A percentile compares a stretch with the other conserved stretches of the same genome.
phyloP scores from a whole-genome alignment of 805 yeast genomes.

The Lipomyces yamadae region DNA sequence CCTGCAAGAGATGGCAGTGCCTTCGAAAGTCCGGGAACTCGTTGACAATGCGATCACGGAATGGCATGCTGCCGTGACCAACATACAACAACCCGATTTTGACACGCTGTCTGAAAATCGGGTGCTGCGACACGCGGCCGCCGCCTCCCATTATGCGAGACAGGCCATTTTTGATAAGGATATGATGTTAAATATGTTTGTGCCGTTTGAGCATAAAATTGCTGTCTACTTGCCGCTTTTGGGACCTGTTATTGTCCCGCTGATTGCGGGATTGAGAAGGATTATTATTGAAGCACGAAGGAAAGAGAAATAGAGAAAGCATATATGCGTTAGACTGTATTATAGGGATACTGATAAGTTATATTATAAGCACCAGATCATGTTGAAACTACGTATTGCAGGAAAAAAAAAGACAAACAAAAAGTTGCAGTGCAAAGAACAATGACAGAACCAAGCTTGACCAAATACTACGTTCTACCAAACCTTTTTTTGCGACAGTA shows the following conservation, averaged over 20 bases:
- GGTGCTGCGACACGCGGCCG: conserved; percentile 47
- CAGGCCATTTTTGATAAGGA: conserved; percentile 89
- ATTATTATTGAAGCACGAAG: conserved; percentile 39
- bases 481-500: background rate
- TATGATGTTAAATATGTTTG: conserved; percentile 93
- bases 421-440: background rate
- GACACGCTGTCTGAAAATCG: conserved; percentile 11
- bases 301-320: background rate
- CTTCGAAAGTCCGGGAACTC: conserved; percentile 65
- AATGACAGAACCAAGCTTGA: background rate
- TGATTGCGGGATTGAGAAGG: conserved; percentile 44
- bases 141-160: conserved; percentile 65
- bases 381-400: background rate
- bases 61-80: conserved; percentile 49
- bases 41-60: conserved; percentile 58
- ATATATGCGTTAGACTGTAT: background rate
- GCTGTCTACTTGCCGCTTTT: conserved; percentile 90
- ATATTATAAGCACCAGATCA: background rate
- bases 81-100: conserved; percentile 1
- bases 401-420: background rate
- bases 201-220: conserved; percentile 93
- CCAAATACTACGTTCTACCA: background rate
- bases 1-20: conserved; percentile 81
- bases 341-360: background rate
- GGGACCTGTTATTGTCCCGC: conserved; percentile 81